Base-by-base conservation (phyloP, 441 rosid genomes). In the Syzygium syzygioides region DNA sequence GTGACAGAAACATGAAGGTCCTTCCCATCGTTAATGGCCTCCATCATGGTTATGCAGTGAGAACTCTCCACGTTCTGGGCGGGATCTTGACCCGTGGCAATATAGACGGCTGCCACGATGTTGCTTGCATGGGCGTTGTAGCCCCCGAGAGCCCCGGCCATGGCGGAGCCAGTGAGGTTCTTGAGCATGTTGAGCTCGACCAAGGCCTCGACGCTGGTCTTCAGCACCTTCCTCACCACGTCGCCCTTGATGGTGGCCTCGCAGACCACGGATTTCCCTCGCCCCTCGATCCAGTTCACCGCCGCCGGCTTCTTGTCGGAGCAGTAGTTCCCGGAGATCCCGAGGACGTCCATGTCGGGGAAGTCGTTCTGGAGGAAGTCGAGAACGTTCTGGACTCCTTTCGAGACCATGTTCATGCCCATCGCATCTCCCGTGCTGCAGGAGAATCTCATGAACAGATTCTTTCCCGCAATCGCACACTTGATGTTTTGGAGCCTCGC, bases 371-470 rank as follows among this genome's bases (percentile, higher is more conserved):
- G 92, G 50, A 93, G 50, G 57, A 91, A 93, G 48, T 93, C 93
- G 89, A 94, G 89, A 8, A 93, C 96, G 86, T 94, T 94, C 87
- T 94, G 94, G 20, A 94, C 96, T 1, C 94, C 96, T 89, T 93
- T 94, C 9, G 95, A 94, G 26, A 94, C 94, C 96, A 94, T 94
- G 91, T 93, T 94, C 96, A 94, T 94, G 88, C 96, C 95, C 94
- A 94, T 94, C 88, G 96, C 96, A 91, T 94, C 96, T 45, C 94
- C 95, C 5, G 96, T 93, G 90, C 92, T 90, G 92, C 96, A 94
- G 15, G 88, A 25, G 88, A 93, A 94, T 88, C 96, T 91, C 85
- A 90, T 52, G 89, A 93, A 93, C 5, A 93, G 91, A 90, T 94
- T 94, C 91, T 90, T 93, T 48, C 96, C 95, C 19, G 96, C 94